Conservation (phyloP, 371 early-diverging fungal genomes). For the Mycotypha africana region DNA sequence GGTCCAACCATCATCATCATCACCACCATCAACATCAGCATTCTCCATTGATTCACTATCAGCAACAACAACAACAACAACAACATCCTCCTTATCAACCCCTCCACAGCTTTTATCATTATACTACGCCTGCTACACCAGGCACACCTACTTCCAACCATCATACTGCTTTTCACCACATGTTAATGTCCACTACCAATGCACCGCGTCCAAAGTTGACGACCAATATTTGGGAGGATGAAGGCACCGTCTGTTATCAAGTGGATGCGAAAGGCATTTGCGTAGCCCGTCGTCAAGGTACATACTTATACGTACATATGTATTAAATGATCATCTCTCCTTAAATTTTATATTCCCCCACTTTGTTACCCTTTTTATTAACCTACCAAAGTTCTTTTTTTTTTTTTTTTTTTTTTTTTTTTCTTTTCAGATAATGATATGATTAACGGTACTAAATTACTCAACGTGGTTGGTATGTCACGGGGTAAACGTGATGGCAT, state of each 20-base stretch:
- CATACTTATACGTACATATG: too few species aligned
- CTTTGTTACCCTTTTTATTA: too few species aligned
- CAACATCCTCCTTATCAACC: background rate
- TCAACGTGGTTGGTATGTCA: slow-evolving; percentile 84
- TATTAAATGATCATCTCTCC: too few species aligned
- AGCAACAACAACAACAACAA: slow-evolving; percentile 2
- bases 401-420: slow-evolving; percentile 2
- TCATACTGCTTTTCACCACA: background rate
- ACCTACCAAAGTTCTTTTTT: too few species aligned
- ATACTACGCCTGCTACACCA: background rate
- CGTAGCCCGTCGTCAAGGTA: slow-evolving; percentile 74
- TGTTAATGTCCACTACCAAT: slow-evolving; percentile 6
- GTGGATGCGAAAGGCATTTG: slow-evolving; percentile 75
- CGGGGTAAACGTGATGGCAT: slow-evolving; percentile 87
- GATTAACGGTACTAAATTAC: slow-evolving; percentile 84
- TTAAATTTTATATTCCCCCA: too few species aligned
- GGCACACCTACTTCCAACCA: background rate
- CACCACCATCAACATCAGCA: slow-evolving; percentile 5
- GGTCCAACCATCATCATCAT: slow-evolving; percentile 1
- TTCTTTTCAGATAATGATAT: slow-evolving; percentile 62
- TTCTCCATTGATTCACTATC: too few species aligned
- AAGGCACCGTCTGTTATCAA: slow-evolving; percentile 72
- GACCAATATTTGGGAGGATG: slow-evolving; percentile 82
- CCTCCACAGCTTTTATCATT: background rate
- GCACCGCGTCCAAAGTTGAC: slow-evolving; percentile 56